Percentiles rank a stretch among this genome's conserved stretches.
phyloP scores from a whole-genome alignment of 2,329 filamentous ascomycete genomes.

The Aureobasidium sp. region DNA sequence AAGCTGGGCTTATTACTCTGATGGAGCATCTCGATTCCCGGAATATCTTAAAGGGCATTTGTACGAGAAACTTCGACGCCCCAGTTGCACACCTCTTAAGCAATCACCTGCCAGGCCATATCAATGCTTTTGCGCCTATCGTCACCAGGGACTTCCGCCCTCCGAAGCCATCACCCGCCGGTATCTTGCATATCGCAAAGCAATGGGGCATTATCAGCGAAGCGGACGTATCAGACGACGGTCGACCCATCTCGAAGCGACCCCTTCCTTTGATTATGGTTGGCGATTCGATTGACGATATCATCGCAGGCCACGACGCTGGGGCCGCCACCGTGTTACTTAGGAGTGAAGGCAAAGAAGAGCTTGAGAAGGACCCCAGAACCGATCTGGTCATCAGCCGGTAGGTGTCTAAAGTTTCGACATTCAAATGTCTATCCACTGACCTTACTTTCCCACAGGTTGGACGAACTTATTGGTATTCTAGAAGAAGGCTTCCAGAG shows the following conservation, averaged over 20 bases:
- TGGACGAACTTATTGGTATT: constrained; percentile 26
- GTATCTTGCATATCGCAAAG: constrained; percentile 76
- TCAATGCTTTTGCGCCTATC: constrained; percentile 59
- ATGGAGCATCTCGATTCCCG: constrained; percentile 73
- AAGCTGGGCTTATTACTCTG: constrained; percentile 62
- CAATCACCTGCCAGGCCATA: constrained; percentile 61
- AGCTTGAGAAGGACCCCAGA: constrained; percentile 26
- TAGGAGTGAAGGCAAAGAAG: constrained; percentile 28
- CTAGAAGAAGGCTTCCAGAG: constrained; percentile 21
- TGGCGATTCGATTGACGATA: constrained; percentile 73
- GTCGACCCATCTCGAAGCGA: constrained; percentile 1
- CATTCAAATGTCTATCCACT: not conserved
- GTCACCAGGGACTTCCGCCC: constrained; percentile 75
- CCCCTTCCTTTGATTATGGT: constrained; percentile 42
- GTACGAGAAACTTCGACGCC: constrained; percentile 85
- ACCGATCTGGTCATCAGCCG: constrained; percentile 26
- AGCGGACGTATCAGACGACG: constrained; percentile 28
- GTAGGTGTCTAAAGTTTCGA: not conserved
- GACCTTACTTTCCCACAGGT: constrained; percentile 11
- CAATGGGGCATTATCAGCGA: constrained; percentile 54
- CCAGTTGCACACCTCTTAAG: constrained; percentile 66
- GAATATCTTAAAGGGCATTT: constrained; percentile 69
- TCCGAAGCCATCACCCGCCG: constrained; percentile 82
- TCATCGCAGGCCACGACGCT: constrained; percentile 74
- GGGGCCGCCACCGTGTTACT: constrained; percentile 88